phyloP scores from a whole-genome alignment of 2,329 filamentous ascomycete species.

The Penicillium verrucosum region DNA sequence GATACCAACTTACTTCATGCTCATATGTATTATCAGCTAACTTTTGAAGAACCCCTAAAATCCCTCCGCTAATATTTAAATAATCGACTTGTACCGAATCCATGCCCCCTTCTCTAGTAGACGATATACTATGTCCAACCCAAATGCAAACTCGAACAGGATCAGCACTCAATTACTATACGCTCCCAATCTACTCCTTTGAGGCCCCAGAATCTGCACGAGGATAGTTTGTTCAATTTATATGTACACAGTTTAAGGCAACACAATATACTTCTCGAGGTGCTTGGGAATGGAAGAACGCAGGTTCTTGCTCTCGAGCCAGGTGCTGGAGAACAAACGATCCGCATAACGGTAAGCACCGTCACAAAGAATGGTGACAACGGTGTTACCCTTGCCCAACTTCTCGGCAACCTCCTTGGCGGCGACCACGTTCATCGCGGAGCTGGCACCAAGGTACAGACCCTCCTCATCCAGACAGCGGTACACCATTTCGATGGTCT shows the following conservation, averaged over 20 bases:
- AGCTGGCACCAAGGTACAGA: conserved; percentile 90
- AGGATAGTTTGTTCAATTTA: neutral
- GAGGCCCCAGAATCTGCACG: neutral
- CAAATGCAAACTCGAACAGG: neutral
- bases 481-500: conserved; percentile 97
- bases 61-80: no score
- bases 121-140: neutral
- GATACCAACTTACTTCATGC: conserved; percentile 4
- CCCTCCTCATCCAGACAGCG: conserved; percentile 93
- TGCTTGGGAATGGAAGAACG: conserved; percentile 76
- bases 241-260: conserved; percentile 55
- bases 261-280: conserved; percentile 88
- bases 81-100: neutral
- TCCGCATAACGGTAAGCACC: conserved; percentile 98
- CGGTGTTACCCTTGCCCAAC: conserved; percentile 80
- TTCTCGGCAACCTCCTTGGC: conserved; percentile 91
- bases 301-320: conserved; percentile 83
- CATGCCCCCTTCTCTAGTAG: neutral
- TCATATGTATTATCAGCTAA: neutral
- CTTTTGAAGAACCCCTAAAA: neutral
- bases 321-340: conserved; percentile 83
- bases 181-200: neutral
- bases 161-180: neutral
- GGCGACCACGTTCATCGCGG: conserved; percentile 89
- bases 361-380: conserved; percentile 92